These are phyloP conservation scores for Cryphonectria japonica DNA, from an alignment of 2,329 filamentous ascomycete genomes.

Conservation along the genomic window DNA sequence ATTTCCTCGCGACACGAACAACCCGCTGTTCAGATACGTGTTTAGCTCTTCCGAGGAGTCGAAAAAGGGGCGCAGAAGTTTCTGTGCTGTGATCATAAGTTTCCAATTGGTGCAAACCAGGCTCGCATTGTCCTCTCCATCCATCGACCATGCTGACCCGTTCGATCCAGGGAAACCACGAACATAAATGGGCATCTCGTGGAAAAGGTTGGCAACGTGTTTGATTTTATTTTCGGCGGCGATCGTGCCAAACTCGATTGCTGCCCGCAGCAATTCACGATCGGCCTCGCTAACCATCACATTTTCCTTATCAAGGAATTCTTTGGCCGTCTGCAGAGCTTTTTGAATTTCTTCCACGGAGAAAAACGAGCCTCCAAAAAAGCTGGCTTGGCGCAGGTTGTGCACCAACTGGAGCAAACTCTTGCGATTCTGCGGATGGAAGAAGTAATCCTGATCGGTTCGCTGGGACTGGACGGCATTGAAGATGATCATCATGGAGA, in stretches of 20 bases:
- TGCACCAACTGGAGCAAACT: slow-evolving; percentile 69
- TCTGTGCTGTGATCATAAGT: slow-evolving; percentile 57
- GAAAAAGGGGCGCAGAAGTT: slow-evolving; percentile 51
- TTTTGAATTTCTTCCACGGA: slow-evolving; percentile 63
- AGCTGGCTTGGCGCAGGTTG: slow-evolving; percentile 82
- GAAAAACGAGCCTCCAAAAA: slow-evolving; percentile 82
- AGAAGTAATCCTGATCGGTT: slow-evolving; percentile 84
- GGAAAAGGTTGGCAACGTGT: slow-evolving; percentile 67
- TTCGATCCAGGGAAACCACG: slow-evolving; percentile 66
- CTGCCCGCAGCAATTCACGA: slow-evolving; percentile 60
- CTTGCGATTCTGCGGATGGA: slow-evolving; percentile 74
- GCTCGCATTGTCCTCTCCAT: slow-evolving; percentile 54
- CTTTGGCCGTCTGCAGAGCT: slow-evolving; percentile 67
- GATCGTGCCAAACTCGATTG: slow-evolving; percentile 65
- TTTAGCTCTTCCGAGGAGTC: slow-evolving; percentile 50
- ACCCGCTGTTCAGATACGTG: slow-evolving; percentile 51
- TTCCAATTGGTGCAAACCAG: slow-evolving; percentile 53
- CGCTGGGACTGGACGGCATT: slow-evolving; percentile 90
- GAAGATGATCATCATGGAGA: slow-evolving; percentile 80
- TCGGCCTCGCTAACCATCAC: slow-evolving; percentile 66
- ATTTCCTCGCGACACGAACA: slow-evolving; percentile 45
- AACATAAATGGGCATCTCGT: slow-evolving; percentile 79
- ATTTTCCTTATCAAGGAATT: slow-evolving; percentile 67
- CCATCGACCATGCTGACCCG: slow-evolving; percentile 69
- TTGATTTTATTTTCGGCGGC: slow-evolving; percentile 67